Evolutionary conservation across 2,329 filamentous ascomycete genomes (phyloP), one percentile per base, ranked within the genome.

Genomic region (Ceratocystis harringtonii): DNA sequence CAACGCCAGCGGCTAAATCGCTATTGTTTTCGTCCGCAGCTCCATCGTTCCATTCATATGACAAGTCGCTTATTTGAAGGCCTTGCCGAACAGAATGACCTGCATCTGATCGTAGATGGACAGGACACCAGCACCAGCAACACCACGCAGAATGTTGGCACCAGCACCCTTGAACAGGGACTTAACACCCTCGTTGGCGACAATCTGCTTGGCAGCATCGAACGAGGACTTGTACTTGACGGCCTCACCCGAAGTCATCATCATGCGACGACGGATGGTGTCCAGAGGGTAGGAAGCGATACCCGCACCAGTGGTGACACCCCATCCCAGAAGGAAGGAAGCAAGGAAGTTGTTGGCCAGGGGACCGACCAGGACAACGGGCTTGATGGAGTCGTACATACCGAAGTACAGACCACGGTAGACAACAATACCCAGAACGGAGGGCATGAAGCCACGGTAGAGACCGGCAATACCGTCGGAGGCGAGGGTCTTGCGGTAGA

Each of bases 321-420:
- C 83, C 94, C 94, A 99, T 78, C 94, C 94, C 80, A 99, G 94
- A 77, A 85, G 76, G 91, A 99, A 99, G 73, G 94, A 99, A 79
- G 94, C 94, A 76, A 99, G 83, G 92, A 99, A 99, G 90, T 92
- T 96, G 83, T 92, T 92, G 82, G 91, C 86, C 74, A 99, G 90
- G 79, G 78, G 70, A 78, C 94, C 94, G 78, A 88, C 85, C 72
- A 99, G 90, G 81, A 97, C 79, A 76, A 97, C 90, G 74, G 94
- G 94, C 91, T 99, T 99, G 86, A 99, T 87, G 74, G 94, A 99
- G 84, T 99, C 94, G 91, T 99, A 99, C 89, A 99, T 89, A 79
- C 94, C 94, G 89, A 99, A 99, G 92, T 99, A 99, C 75, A 99
- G 91, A 96, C 94, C 94, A 90, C 94, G 94, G 90, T 99, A 99